Evolutionary conservation across 2,329 filamentous ascomycete genomes (phyloP).

Genomic region (Hymenoscyphus occultus): DNA sequence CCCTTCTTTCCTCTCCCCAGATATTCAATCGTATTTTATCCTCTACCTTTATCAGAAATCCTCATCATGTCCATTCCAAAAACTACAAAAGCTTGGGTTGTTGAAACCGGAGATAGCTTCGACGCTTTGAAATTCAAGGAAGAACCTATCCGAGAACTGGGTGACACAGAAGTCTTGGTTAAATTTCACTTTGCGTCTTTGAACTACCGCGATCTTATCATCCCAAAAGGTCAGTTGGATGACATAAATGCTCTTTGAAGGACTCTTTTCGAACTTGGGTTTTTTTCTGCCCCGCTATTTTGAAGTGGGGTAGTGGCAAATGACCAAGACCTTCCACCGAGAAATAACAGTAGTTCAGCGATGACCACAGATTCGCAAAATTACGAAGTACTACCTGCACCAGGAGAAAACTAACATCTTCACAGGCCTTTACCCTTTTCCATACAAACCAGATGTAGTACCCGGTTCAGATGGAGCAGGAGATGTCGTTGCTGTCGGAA

Average conservation of each 20-base stretch:
- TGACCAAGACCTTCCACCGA: neutral
- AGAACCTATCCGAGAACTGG: conserved; percentile 41
- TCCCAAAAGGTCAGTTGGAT: conserved; percentile 33
- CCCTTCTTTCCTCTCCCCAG: neutral
- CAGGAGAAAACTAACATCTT: neutral
- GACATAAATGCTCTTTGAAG: neutral
- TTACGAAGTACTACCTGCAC: neutral
- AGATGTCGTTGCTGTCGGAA: conserved; percentile 49
- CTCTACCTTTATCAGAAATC: conserved; percentile 24
- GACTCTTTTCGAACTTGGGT: neutral
- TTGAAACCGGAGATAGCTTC: conserved; percentile 48
- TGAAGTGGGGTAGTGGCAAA: conserved; percentile 1
- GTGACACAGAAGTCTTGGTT: conserved; percentile 54
- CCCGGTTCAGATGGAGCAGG: conserved; percentile 44
- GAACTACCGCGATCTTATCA: conserved; percentile 41
- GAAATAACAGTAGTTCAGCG: neutral
- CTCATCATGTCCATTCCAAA: conserved; percentile 28
- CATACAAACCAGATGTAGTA: conserved; percentile 27
- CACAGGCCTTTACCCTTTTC: conserved; percentile 33
- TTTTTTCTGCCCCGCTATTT: neutral
- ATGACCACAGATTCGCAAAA: neutral
- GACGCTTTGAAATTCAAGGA: conserved; percentile 45
- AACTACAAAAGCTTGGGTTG: conserved; percentile 44
- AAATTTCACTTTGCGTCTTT: conserved; percentile 43
- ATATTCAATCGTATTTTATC: neutral